Percentiles rank a stretch among this genome's conserved stretches.
Evolutionary conservation across 2,329 filamentous ascomycete species (phyloP).

Genomic region (Periconia sp.): DNA sequence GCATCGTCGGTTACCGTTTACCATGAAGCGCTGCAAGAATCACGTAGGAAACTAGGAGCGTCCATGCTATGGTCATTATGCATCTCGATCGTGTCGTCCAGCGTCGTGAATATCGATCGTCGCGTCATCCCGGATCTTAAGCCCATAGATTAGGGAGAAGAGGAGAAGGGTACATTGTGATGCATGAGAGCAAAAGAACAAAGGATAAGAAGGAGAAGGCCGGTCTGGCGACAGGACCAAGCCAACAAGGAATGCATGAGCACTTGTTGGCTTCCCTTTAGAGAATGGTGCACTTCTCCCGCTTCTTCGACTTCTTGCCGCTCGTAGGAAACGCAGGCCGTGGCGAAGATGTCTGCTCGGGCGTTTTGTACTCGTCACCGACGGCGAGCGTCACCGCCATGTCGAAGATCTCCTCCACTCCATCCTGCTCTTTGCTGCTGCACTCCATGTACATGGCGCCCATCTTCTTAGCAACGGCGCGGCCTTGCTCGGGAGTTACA

Average conservation of each 20-base stretch:
- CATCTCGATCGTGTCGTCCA: slow-evolving; percentile 45
- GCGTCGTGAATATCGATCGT: slow-evolving; percentile 41
- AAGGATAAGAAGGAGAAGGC: not conserved
- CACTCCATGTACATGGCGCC: slow-evolving; percentile 95
- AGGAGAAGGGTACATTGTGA: not conserved
- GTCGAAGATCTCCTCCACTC: slow-evolving; percentile 96
- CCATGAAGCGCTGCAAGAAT: slow-evolving; percentile 12
- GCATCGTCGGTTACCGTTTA: not conserved
- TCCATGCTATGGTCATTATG: slow-evolving; percentile 41
- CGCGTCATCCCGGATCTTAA: slow-evolving; percentile 15
- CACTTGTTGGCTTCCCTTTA: slow-evolving; percentile 20
- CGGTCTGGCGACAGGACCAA: slow-evolving; percentile 2
- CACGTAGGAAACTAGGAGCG: slow-evolving; percentile 22
- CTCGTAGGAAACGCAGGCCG: slow-evolving; percentile 26
- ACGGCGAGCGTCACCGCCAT: slow-evolving; percentile 88
- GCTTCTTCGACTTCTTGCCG: slow-evolving; percentile 42
- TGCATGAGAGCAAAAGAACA: not conserved
- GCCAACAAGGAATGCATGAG: slow-evolving; percentile 19
- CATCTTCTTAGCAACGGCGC: slow-evolving; percentile 89
- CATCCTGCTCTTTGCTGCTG: slow-evolving; percentile 95
- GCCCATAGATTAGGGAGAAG: slow-evolving; percentile 3
- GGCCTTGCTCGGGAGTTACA: slow-evolving; percentile 87
- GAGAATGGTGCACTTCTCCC: slow-evolving; percentile 43
- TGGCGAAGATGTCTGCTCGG: slow-evolving; percentile 16
- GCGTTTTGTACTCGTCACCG: slow-evolving; percentile 60